These are phyloP conservation scores for Fusarium sarcochroum DNA, from an alignment of 2,329 filamentous ascomycete genomes.

Conservation along the genomic window DNA sequence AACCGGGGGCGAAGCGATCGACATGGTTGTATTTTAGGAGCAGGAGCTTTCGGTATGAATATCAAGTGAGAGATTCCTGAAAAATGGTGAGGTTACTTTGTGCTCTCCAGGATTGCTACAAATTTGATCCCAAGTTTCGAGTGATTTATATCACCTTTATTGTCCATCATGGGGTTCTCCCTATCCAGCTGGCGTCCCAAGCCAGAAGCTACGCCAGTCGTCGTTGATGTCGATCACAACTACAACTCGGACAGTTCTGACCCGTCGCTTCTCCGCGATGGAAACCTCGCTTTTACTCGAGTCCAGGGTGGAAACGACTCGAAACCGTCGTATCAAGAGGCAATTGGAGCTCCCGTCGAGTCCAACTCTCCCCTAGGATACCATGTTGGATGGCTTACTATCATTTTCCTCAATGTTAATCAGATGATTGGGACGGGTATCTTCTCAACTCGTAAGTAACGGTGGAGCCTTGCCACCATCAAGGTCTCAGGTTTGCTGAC, in stretches of 20 bases:
- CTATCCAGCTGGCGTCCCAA: neutral
- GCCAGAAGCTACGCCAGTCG: conserved; percentile 2
- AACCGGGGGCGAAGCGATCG: neutral
- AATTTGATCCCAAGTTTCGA: neutral
- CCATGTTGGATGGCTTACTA: conserved; percentile 67
- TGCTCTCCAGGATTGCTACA: neutral
- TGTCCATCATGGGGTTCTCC: conserved; percentile 5
- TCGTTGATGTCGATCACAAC: conserved; percentile 56
- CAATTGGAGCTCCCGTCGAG: conserved; percentile 73
- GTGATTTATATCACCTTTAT: neutral
- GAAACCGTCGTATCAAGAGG: conserved; percentile 69
- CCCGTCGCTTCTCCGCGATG: conserved; percentile 28
- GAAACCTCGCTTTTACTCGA: conserved; percentile 30
- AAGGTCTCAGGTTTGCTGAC: conserved; percentile 55
- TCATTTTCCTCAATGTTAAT: conserved; percentile 72
- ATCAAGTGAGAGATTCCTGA: neutral
- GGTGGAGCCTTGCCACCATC: no score
- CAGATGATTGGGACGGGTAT: conserved; percentile 75
- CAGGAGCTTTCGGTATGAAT: neutral
- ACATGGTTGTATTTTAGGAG: neutral
- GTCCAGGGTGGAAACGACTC: conserved; percentile 61
- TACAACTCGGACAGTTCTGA: conserved; percentile 43
- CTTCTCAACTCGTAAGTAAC: conserved; percentile 71
- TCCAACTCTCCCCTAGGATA: conserved; percentile 71
- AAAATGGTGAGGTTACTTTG: neutral